Evolutionary conservation across 2,329 filamentous ascomycete genomes (phyloP).

Genomic region (Fusarium paranaense): DNA sequence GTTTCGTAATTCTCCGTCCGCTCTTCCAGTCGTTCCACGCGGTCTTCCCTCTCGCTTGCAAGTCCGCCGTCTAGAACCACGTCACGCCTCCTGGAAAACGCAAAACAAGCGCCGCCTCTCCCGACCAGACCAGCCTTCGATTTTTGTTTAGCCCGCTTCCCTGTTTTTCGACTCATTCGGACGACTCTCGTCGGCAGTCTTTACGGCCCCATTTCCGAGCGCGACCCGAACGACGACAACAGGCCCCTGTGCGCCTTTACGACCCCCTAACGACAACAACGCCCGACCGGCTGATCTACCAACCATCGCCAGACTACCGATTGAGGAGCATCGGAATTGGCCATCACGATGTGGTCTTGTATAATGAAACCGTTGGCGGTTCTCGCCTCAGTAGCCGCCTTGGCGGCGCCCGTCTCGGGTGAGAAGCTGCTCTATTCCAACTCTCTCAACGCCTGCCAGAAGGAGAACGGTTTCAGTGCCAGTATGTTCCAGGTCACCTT

Average conservation of each 20-base stretch:
- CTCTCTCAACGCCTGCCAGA: conserved; percentile 87
- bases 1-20: conserved; percentile 32
- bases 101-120: conserved; percentile 1
- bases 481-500: conserved; percentile 89
- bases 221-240: conserved; percentile 3
- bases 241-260: neutral
- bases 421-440: conserved; percentile 80
- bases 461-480: conserved; percentile 86
- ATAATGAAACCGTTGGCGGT: conserved; percentile 58
- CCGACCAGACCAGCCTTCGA: conserved; percentile 10
- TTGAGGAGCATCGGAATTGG: conserved; percentile 14
- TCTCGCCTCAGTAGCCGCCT: conserved; percentile 57
- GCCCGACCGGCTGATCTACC: conserved; percentile 3
- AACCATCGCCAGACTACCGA: conserved; percentile 2
- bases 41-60: conserved; percentile 40
- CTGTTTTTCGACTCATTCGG: neutral
- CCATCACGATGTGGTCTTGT: conserved; percentile 60
- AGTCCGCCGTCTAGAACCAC: conserved; percentile 18
- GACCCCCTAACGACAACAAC: conserved; percentile 12
- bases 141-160: neutral
- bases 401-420: conserved; percentile 64
- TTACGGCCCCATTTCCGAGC: conserved; percentile 3
- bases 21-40: conserved; percentile 27
- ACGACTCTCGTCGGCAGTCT: neutral
- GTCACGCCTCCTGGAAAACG: conserved; percentile 28